Percentiles rank a stretch among this genome's conserved stretches.
phyloP scores from a whole-genome alignment of 805 yeast genomes.

The Candida caryicola region DNA sequence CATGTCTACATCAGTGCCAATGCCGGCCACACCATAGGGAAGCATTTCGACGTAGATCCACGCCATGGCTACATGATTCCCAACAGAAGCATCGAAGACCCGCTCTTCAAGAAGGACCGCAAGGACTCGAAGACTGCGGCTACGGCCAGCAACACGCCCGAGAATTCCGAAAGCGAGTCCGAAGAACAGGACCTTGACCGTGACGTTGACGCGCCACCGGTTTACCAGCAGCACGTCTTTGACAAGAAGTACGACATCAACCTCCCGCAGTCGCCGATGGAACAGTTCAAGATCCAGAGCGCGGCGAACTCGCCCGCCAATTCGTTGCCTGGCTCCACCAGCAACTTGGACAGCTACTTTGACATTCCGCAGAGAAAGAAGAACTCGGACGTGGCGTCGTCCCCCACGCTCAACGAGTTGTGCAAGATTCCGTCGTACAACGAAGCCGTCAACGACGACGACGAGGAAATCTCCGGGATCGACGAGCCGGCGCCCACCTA shows the following conservation, averaged over 20 bases:
- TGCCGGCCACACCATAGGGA: conserved; percentile 34
- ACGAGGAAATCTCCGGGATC: conserved; percentile 11
- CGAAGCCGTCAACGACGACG: conserved; percentile 40
- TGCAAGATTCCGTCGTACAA: conserved; percentile 38
- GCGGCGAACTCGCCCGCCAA: conserved; percentile 9
- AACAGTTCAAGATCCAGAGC: conserved; percentile 28
- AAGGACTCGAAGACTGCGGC: conserved; percentile 5
- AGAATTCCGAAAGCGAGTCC: conserved; percentile 5
- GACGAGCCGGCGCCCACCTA: conserved; percentile 20
- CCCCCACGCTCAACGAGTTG: conserved; percentile 22
- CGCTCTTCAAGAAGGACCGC: conserved; percentile 28
- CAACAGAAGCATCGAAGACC: conserved; percentile 23
- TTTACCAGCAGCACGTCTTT: conserved; percentile 37
- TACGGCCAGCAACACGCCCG: not conserved
- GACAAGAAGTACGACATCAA: conserved; percentile 39
- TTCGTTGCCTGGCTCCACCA: conserved; percentile 12
- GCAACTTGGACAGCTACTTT: conserved; percentile 29
- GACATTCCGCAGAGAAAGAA: conserved; percentile 20
- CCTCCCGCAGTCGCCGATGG: conserved; percentile 34
- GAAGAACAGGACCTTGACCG: conserved; percentile 23
- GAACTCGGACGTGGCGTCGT: not conserved
- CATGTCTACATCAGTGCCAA: conserved; percentile 41
- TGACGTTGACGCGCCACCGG: conserved; percentile 41
- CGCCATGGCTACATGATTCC: conserved; percentile 22
- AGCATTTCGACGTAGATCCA: conserved; percentile 31